These are phyloP conservation scores for Botrytis pseudocinerea DNA, from an alignment of 2,329 filamentous ascomycete genomes.

Conservation along the genomic window DNA sequence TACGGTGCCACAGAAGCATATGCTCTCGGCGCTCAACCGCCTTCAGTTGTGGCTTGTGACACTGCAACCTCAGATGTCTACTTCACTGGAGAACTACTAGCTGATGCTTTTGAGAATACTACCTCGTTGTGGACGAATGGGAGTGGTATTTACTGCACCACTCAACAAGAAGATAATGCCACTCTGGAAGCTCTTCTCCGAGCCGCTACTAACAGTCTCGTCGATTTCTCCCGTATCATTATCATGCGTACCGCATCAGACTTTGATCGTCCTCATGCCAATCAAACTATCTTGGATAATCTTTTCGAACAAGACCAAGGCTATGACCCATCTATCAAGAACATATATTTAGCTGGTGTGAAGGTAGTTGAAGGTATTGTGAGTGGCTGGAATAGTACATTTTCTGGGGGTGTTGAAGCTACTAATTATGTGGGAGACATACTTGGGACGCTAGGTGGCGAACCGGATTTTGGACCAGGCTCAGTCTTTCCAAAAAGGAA, in stretches of 20 bases:
- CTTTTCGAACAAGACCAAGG: conserved; percentile 47
- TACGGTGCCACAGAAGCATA: conserved; percentile 43
- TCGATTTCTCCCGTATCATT: conserved; percentile 66
- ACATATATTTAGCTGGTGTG: conserved; percentile 64
- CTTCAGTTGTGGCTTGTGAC: conserved; percentile 57
- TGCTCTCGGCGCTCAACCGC: conserved; percentile 13
- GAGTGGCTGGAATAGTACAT: conserved; percentile 58
- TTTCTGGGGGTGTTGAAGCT: conserved; percentile 55
- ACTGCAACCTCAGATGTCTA: conserved; percentile 71
- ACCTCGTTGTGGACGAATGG: conserved; percentile 65
- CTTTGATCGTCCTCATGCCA: conserved; percentile 66
- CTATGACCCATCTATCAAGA: conserved; percentile 61
- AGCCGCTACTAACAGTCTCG: conserved; percentile 53
- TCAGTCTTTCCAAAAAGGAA: conserved; percentile 12
- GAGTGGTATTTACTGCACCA: conserved; percentile 65
- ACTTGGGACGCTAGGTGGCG: conserved; percentile 65
- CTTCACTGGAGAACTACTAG: conserved; percentile 60
- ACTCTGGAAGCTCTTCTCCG: conserved; percentile 64
- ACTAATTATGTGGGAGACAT: conserved; percentile 70
- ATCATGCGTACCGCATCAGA: conserved; percentile 67
- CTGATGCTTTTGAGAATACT: conserved; percentile 63
- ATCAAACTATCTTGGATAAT: conserved; percentile 56
- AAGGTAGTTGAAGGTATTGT: conserved; percentile 63
- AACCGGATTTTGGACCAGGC: conserved; percentile 23
- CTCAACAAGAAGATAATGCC: conserved; percentile 70